Base-by-base conservation (phyloP, 192 early-diverging fungal species). In the Podila horticola region DNA sequence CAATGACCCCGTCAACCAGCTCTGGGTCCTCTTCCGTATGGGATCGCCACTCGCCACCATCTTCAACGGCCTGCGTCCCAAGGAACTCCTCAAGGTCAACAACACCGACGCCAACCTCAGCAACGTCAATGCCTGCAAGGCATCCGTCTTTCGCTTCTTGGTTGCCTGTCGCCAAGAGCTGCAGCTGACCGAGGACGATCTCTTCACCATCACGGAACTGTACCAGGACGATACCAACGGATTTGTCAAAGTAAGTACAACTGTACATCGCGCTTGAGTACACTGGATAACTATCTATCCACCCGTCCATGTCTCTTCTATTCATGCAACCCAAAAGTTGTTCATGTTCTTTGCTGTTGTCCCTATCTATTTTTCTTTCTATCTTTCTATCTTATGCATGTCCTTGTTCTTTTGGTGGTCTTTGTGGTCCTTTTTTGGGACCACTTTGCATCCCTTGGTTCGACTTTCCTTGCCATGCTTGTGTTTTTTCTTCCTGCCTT, bases 201-300 rank as follows among this genome's bases (percentile, higher is more conserved):
- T 94, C 29, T 95, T 97, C 83, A 90, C 92, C 49, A 91, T 98
- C 61, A 89, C 95, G 8, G 95, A 97, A 62, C 84, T 98, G 38
- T 96, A 93, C 82, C 92, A 94, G 66, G 96, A 98, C 77, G 95
- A 99, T 77, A 99, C 96, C 36, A 97, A 97, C 84, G 94, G 92
- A 69, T 96, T 98, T 82, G 93, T 99, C 68, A 99, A 96, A 90
- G 97, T 95, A 84, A 45, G 62, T 49, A 10, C 34, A 36, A 36
- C 9, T 8, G 34, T 36, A 7, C 33, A 34, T 4, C 5, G 4
- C 7, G 34, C 9, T 1, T 36, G 34, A 45, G 24, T 24, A 17
- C 1, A 34, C 12, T n/a, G 62, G 22, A 6, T 30, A 68, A 10
- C 3, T 48, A 12, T 57, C 22, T 62, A 31, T 28, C 13, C n/a